These are phyloP conservation scores for Phascolomyces articulosus DNA, from an alignment of 371 early-diverging fungal genomes.

Conservation along the genomic window DNA sequence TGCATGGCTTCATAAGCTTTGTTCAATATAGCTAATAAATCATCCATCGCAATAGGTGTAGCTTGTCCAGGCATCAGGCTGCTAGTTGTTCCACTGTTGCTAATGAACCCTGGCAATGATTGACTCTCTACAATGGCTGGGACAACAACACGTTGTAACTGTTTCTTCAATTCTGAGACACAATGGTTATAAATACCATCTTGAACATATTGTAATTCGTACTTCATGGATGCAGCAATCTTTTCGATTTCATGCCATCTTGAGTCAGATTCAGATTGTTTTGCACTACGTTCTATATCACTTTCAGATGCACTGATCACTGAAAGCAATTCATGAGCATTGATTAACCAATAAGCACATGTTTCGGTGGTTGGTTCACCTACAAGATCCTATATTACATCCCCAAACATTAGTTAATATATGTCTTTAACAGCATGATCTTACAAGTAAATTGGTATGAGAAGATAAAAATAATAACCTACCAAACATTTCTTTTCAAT, in stretches of 20 bases:
- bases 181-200: slow-evolving; percentile 61
- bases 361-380: slow-evolving; percentile 55
- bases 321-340: slow-evolving; percentile 85
- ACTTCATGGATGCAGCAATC: slow-evolving; percentile 48
- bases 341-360: slow-evolving; percentile 85
- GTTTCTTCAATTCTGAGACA: slow-evolving; percentile 89
- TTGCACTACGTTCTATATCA: slow-evolving; percentile 20
- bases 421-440: background rate
- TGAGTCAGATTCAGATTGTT: slow-evolving; percentile 7
- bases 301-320: slow-evolving; percentile 25
- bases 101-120: slow-evolving; percentile 80
- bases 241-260: slow-evolving; percentile 33
- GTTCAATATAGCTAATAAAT: slow-evolving; percentile 79
- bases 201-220: slow-evolving; percentile 52
- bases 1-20: slow-evolving; percentile 83
- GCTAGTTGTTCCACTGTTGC: slow-evolving; percentile 60
- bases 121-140: slow-evolving; percentile 90
- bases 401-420: background rate
- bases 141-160: slow-evolving; percentile 83
- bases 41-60: slow-evolving; percentile 72
- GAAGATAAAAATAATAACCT: slow-evolving; percentile 1
- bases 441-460: background rate
- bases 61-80: slow-evolving; percentile 47
- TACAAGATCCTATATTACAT: slow-evolving; percentile 12
- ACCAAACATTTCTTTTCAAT: slow-evolving; percentile 68